Base-by-base conservation (phyloP, 2,329 filamentous ascomycete species). In the Karstenula rhodostoma region DNA sequence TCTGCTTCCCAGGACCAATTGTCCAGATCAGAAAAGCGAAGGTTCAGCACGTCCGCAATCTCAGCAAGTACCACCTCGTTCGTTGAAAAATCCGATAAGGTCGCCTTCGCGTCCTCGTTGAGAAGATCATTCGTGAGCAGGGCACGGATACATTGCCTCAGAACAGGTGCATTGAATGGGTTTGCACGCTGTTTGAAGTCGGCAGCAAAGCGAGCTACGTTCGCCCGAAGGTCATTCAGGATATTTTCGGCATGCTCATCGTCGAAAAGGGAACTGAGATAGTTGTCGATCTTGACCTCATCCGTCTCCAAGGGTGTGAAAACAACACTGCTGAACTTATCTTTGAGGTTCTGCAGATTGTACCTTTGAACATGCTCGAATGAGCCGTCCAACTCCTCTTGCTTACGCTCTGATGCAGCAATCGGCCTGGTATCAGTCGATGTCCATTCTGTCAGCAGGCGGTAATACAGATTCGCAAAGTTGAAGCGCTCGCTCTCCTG, bases 41-140 rank as follows among this genome's bases (percentile, higher is more conserved):
- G 78, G 63, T 82, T 82, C 35, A 82, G 57, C 1, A 82, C 79
- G 59, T 81, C 79, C 1, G 74, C 74, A 42, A 82, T 81, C 66
- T 82, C 80, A 7, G 71, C 69, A 37, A 81, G 70, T 13, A 79
- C 78, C 12, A 59, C 58, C 0, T 61, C 47, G 32, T 65, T 63
- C 2, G 51, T 59, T 15, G 48, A 53, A 40, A 67, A 63, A 10
- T 64, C 63, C 13, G 54, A 54, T 12, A 67, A 57, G 9, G 60
- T 67, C n/a, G 42, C 50, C 33, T 67, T 65, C 7, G 63, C 60
- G 29, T 62, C 61, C 17, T 65, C 63, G 37, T 64, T 61, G 17
- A 67, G 56, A 1, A 67, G 61, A 40, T 58, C 60, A 37, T 65
- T 65, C 19, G 57, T 57, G 7, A 65, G 60, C 10, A 67, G 53